These are phyloP conservation scores for Exophiala oligosperma DNA, from an alignment of 2,329 filamentous ascomycete species.

Conservation along the genomic window DNA sequence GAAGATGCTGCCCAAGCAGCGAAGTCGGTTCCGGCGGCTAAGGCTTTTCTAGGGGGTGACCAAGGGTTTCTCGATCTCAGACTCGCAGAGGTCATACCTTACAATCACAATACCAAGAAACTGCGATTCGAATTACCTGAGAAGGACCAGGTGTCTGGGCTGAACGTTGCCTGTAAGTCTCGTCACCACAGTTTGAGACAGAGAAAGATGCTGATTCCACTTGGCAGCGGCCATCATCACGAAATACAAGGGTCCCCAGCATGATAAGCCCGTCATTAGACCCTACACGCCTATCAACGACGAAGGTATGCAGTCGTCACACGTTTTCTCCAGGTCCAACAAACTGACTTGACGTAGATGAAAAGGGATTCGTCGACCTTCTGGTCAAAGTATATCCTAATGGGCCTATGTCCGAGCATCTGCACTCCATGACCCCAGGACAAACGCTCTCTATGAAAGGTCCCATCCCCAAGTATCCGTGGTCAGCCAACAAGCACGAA, in stretches of 20 bases:
- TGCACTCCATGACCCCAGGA: conserved; percentile 79
- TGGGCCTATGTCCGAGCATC: conserved; percentile 87
- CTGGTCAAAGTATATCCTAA: conserved; percentile 88
- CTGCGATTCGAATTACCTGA: conserved; percentile 86
- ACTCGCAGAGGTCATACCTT: conserved; percentile 71
- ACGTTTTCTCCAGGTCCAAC: no score
- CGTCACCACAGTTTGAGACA: background rate
- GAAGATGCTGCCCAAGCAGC: conserved; percentile 15
- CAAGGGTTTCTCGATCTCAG: conserved; percentile 85
- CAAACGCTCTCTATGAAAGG: conserved; percentile 91
- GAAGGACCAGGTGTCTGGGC: conserved; percentile 77
- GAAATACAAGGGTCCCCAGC: conserved; percentile 82
- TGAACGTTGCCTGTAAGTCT: conserved; percentile 69
- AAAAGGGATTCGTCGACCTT: conserved; percentile 79
- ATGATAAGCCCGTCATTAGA: conserved; percentile 81
- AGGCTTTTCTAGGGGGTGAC: conserved; percentile 76
- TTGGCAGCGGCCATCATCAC: conserved; percentile 72
- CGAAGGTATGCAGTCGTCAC: conserved; percentile 56
- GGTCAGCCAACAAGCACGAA: conserved; percentile 87
- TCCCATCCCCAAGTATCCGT: conserved; percentile 89
- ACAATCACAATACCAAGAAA: conserved; percentile 96
- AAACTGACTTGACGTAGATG: conserved; percentile 49
- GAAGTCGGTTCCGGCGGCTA: conserved; percentile 26
- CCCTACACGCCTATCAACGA: conserved; percentile 93
- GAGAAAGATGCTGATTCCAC: conserved; percentile 1